Percentiles rank a stretch among this genome's conserved stretches.
Conservation (phyloP, 306 rosid species). For the Carpinus fangiana region DNA sequence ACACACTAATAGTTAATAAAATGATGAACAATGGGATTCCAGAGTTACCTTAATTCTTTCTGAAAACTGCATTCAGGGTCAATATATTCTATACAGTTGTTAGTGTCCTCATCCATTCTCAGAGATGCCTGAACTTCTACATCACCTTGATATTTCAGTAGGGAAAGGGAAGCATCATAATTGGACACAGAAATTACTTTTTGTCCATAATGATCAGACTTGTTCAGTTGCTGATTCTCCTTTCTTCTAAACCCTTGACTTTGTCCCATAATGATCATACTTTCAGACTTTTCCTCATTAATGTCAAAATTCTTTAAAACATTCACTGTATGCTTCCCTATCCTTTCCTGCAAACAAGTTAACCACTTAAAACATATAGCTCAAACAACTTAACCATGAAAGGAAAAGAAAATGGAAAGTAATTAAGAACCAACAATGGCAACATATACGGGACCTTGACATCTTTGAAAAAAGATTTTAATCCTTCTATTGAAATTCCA, state of each 20-base stretch:
- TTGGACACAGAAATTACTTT: constrained; percentile 32
- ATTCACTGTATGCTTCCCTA: constrained; percentile 44
- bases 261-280: constrained; percentile 28
- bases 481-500: constrained; percentile 53
- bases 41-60: constrained; percentile 55
- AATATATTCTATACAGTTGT: constrained; percentile 37
- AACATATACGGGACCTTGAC: constrained; percentile 54
- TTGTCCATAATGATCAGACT: constrained; percentile 34
- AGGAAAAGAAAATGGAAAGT: background rate
- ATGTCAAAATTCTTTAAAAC: constrained; percentile 32
- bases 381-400: constrained; percentile 10
- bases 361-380: constrained; percentile 11
- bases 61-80: constrained; percentile 44
- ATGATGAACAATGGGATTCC: constrained; percentile 3
- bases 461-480: constrained; percentile 65
- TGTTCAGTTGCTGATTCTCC: constrained; percentile 43
- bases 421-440: constrained; percentile 18
- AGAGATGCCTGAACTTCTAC: constrained; percentile 33
- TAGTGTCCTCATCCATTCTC: constrained; percentile 32
- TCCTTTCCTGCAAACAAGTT: constrained; percentile 58
- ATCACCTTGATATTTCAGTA: constrained; percentile 41
- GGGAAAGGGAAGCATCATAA: constrained; percentile 33
- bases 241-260: constrained; percentile 35
- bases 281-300: constrained; percentile 22
- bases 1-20: constrained; percentile 13